Evolutionary conservation across 1,284 basidiomycete species (phyloP), one percentile per base, ranked within the genome.

Genomic region (Sanghuangporus weigelae): DNA sequence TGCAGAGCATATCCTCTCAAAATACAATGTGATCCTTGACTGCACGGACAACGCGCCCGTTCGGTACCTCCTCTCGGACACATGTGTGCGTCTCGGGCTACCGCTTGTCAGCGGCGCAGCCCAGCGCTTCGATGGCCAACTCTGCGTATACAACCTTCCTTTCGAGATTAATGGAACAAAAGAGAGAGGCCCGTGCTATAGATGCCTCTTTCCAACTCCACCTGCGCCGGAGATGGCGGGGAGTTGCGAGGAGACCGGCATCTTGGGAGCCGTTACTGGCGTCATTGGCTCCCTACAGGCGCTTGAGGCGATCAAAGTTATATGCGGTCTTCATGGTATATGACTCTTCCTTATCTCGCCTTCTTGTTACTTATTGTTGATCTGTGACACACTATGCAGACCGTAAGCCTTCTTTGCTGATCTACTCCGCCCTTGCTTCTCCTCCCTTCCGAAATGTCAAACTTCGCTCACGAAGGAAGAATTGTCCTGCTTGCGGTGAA

Each of bases 21-120:
- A 78, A 1, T 91, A 90, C 71, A 87, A 93, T 71, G 75, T 98
- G 49, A 83, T 98, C 55, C 79, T 99, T 14, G 97, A 99, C 77
- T 98, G 96, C 77, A 98, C 95, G 2, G 96, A 99, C 76, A 96
- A 97, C 67, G 87, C 91, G 2, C 84, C 90, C 3, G 96, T 94
- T 0, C 89, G 97, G 3, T 99, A 99, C 75, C 84, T 99, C 7
- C 82, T 99, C 63, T 95, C 93, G n/a, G 96, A 98, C 73, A 84
- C 87, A 0, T 86, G 91, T n/a, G 92, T 93, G 49, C 76, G 78
- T 0, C 81, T 94, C 2, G 75, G 77, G 5, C 88, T 88, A 55
- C 91, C 94, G 3, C 86, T 99, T 36, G 89, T 99, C 39, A 93
- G 90, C 62, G 97, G 95, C 2, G 97, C 96, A 1, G 96, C 96